Evolutionary conservation across 139 green algal genomes (phyloP), one percentile per base, ranked within the genome.

Genomic region (Pycnococcus provasolii): DNA sequence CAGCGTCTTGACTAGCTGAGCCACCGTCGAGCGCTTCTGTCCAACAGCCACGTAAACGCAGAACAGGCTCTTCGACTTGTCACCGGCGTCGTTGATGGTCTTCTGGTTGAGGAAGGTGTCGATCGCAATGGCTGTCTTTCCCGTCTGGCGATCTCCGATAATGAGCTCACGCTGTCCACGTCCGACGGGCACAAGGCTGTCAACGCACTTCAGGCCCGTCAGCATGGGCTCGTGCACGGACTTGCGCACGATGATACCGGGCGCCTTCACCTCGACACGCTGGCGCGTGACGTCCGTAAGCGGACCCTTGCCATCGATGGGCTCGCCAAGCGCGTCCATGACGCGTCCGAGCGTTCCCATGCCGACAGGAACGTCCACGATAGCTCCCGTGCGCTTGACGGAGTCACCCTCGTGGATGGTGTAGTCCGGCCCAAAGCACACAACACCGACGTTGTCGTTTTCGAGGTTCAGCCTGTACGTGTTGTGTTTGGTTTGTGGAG

Each of bases 101-200:
- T 83, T 81, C 77, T 88, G 85, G 80, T 91, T 79, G 58, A 91
- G 71, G 62, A 94, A 91, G 71, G 81, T 83, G 71, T 95, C 89
- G 50, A 95, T 78, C 9, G 88, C 88, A 55, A 94, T 87, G 58
- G 88, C 87, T 37, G 88, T 95, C 79, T 95, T 95, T 62, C 88
- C 88, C n/a, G 88, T 95, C 75, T 85, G 88, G 62, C 88, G 83
- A 77, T 95, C 88, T 39, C 88, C 88, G 74, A 95, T 95, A 74
- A 95, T 93, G 53, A 95, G 68, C 77, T 95, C 86, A 70, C 88
- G 85, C 79, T 95, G 88, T 53, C 88, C 88, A 73, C 88, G 85
- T 37, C 87, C 88, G 71, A 95, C 92, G 70, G 88, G 88, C 55
- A 94, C 82, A 61, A 94, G 80, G 40, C 68, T 74, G 68, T 92